Evolutionary conservation across 768 basidiomycete species (phyloP).

Genomic region (Calocera cornea): DNA sequence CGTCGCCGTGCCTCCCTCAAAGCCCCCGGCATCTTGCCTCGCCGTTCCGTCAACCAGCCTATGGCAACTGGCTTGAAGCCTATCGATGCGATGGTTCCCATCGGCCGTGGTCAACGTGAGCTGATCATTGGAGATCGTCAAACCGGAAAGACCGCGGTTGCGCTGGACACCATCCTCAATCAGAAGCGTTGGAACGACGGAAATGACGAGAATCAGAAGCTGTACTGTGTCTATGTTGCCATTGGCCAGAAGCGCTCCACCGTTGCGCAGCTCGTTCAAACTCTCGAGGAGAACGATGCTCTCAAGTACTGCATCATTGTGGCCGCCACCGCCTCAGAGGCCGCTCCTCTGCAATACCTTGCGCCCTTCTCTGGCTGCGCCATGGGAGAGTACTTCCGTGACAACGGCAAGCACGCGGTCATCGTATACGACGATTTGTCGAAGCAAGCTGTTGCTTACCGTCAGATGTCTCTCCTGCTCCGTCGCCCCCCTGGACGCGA

Average conservation of each 20-base stretch:
- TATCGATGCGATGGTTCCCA: constrained; percentile 99
- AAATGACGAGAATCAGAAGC: constrained; percentile 89
- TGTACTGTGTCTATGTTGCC: constrained; percentile 99
- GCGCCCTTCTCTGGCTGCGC: constrained; percentile 99
- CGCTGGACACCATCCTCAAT: constrained; percentile 99
- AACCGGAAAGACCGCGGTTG: constrained; percentile 98
- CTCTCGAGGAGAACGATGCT: constrained; percentile 98
- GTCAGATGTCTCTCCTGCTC: constrained; percentile 99
- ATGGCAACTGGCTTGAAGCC: constrained; percentile 99
- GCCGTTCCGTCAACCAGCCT: constrained; percentile 98
- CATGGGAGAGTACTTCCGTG: constrained; percentile 99
- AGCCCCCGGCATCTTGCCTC: constrained; percentile 97
- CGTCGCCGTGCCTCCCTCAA: constrained; percentile 96
- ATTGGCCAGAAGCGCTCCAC: constrained; percentile 99
- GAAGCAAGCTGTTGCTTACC: constrained; percentile 99
- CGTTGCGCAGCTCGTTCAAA: constrained; percentile 98
- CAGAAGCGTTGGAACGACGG: constrained; percentile 99
- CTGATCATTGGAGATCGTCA: constrained; percentile 99
- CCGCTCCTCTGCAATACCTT: constrained; percentile 97
- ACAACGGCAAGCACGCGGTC: constrained; percentile 98
- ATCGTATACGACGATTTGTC: constrained; percentile 99
- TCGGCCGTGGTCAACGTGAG: constrained; percentile 99
- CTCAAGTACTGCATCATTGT: constrained; percentile 99
- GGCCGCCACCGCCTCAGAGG: constrained; percentile 97
- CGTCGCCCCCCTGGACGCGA: constrained; percentile 99